These are phyloP conservation scores for Pyrenophora tritici-repentis DNA, from an alignment of 2,329 filamentous ascomycete species.

Conservation along the genomic window DNA sequence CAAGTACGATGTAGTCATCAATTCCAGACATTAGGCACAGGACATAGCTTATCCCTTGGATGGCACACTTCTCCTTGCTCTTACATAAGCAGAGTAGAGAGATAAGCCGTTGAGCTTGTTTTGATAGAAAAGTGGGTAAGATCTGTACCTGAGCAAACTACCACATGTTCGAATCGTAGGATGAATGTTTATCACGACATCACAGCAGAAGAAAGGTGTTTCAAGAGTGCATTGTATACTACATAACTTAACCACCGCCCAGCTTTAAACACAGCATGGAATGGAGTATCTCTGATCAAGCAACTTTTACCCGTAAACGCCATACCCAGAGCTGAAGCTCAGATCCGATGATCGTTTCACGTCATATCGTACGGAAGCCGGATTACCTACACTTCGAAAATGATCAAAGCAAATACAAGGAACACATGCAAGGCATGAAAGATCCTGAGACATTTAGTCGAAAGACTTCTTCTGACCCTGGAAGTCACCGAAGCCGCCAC, in stretches of 20 bases:
- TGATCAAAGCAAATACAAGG: conserved; percentile 26
- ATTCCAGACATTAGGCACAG: too few relatives aligned
- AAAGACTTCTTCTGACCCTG: conserved; percentile 82
- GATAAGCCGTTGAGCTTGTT: too few relatives aligned
- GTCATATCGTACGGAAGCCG: conserved; percentile 23
- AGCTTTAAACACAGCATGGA: conserved; percentile 9
- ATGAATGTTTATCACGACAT: not conserved
- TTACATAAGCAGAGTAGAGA: too few relatives aligned
- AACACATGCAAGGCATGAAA: conserved; percentile 1
- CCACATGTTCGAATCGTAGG: too few relatives aligned
- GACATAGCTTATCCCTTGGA: too few relatives aligned
- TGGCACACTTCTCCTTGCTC: too few relatives aligned
- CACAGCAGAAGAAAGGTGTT: not conserved
- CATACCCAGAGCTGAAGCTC: conserved; percentile 13
- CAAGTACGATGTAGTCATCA: too few relatives aligned
- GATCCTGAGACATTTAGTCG: conserved; percentile 32
- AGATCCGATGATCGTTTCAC: conserved; percentile 18
- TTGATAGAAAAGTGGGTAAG: too few relatives aligned
- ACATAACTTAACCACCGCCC: conserved; percentile 13
- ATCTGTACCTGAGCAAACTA: too few relatives aligned
- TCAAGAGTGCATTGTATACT: conserved; percentile 17
- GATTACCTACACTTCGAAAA: conserved; percentile 33
- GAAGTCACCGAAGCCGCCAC: conserved; percentile 68
- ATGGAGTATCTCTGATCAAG: conserved; percentile 7
- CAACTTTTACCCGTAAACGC: conserved; percentile 25